Conservation (phyloP, 2,329 filamentous ascomycete genomes). For the Xylaria arbuscula region DNA sequence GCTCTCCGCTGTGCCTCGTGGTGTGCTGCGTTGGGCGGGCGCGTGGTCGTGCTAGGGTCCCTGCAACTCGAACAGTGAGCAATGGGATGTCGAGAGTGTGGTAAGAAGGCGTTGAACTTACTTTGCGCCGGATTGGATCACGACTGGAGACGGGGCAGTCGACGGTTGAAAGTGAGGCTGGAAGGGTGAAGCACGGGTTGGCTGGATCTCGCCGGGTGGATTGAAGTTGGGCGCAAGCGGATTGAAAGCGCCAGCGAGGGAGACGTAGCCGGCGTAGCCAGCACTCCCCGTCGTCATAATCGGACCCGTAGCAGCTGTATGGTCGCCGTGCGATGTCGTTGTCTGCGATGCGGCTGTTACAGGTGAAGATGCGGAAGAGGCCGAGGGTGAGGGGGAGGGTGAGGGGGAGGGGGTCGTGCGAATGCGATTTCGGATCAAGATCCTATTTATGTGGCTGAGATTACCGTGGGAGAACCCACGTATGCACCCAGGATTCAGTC, state of each 20-base stretch:
- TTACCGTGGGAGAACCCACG: slow-evolving; percentile 15
- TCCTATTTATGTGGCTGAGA: neutral
- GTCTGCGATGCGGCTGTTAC: slow-evolving; percentile 1
- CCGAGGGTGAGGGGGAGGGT: neutral
- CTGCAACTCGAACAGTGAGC: slow-evolving; percentile 1
- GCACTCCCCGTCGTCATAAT: slow-evolving; percentile 24
- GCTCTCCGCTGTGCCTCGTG: neutral
- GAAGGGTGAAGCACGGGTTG: neutral
- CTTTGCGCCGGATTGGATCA: neutral
- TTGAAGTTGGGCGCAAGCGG: slow-evolving; percentile 14
- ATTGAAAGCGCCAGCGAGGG: neutral
- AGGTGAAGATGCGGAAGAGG: neutral
- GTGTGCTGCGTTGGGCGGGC: too few relatives aligned
- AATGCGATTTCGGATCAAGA: neutral
- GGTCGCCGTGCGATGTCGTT: neutral
- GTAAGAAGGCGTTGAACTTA: slow-evolving; percentile 6
- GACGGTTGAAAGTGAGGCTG: neutral
- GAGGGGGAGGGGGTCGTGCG: neutral
- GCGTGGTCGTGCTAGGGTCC: neutral
- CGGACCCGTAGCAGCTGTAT: slow-evolving; percentile 2
- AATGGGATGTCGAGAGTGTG: neutral
- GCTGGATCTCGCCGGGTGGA: neutral
- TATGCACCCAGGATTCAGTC: neutral
- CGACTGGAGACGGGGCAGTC: too few relatives aligned
- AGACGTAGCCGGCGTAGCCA: slow-evolving; percentile 9